A percentile compares a stretch with the other conserved stretches of the same genome.
Conservation (phyloP, 2,329 filamentous ascomycete genomes). For the Atkinsonella hypoxylon region DNA sequence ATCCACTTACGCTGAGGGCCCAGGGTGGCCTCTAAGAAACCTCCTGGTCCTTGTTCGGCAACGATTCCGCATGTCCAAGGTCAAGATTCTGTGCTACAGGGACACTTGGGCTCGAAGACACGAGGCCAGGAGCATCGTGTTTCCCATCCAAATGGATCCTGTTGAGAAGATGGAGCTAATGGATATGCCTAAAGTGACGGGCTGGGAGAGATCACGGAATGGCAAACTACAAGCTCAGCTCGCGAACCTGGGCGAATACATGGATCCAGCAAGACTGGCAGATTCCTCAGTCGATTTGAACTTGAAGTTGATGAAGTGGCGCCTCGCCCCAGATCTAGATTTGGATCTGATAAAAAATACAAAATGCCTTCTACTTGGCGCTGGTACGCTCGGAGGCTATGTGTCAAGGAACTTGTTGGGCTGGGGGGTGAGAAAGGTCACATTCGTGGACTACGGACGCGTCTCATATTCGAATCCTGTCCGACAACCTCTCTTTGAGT, state of each 20-base stretch:
- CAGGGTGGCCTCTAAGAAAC: slow-evolving; percentile 89
- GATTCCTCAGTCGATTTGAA: slow-evolving; percentile 95
- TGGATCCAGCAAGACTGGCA: slow-evolving; percentile 79
- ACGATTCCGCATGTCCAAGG: slow-evolving; percentile 62
- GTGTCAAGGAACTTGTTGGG: slow-evolving; percentile 85
- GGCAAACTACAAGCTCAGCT: slow-evolving; percentile 68
- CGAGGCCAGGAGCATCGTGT: slow-evolving; percentile 68
- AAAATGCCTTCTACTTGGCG: slow-evolving; percentile 80
- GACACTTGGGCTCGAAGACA: slow-evolving; percentile 70
- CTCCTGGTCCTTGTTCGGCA: slow-evolving; percentile 74
- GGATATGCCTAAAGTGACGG: slow-evolving; percentile 78
- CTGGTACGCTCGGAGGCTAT: slow-evolving; percentile 87
- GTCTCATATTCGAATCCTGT: slow-evolving; percentile 97
- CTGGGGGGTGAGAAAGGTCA: slow-evolving; percentile 92
- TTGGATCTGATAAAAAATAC: slow-evolving; percentile 82
- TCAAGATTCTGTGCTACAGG: slow-evolving; percentile 82
- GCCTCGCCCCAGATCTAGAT: slow-evolving; percentile 78
- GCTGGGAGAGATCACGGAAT: slow-evolving; percentile 78
- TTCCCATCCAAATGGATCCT: slow-evolving; percentile 49
- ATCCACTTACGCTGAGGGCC: slow-evolving; percentile 76
- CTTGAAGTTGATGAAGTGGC: slow-evolving; percentile 97
- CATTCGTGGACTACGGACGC: slow-evolving; percentile 84
- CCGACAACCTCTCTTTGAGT: slow-evolving; percentile 82
- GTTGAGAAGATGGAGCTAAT: slow-evolving; percentile 29
- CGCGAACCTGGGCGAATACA: slow-evolving; percentile 79